Evolutionary conservation across 768 basidiomycete species (phyloP).

Genomic region (Tylopilus intermedius): DNA sequence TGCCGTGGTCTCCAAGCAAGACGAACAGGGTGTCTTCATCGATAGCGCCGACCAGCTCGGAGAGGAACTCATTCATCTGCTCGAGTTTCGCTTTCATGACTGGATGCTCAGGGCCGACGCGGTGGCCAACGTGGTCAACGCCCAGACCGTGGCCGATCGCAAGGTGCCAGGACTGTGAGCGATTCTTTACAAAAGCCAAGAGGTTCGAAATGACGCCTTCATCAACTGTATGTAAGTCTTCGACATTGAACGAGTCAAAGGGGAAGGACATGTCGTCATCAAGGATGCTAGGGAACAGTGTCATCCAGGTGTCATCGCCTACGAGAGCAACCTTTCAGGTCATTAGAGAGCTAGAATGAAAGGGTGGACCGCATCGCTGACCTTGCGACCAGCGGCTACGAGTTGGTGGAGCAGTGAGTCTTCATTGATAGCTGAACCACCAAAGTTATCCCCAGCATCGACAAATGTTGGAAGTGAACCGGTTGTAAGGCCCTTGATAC

Average conservation of each 20-base stretch:
- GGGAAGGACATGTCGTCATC: constrained; percentile 69
- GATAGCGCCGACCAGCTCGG: constrained; percentile 62
- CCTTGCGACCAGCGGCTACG: constrained; percentile 52
- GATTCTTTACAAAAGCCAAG: constrained; percentile 65
- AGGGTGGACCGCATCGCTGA: constrained; percentile 23
- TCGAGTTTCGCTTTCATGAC: constrained; percentile 79
- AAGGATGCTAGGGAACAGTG: constrained; percentile 78
- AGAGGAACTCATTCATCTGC: constrained; percentile 83
- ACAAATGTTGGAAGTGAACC: constrained; percentile 95
- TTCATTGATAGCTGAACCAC: constrained; percentile 78
- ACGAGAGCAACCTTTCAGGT: constrained; percentile 69
- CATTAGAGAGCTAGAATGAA: constrained; percentile 1
- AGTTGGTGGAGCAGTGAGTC: constrained; percentile 85
- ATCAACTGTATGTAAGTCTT: constrained; percentile 95
- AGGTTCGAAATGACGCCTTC: constrained; percentile 81
- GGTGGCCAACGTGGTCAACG: constrained; percentile 94
- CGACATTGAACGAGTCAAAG: constrained; percentile 97
- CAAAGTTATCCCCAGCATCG: constrained; percentile 91
- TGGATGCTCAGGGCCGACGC: constrained; percentile 84
- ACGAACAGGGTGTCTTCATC: constrained; percentile 90
- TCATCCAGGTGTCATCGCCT: constrained; percentile 97
- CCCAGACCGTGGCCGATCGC: constrained; percentile 91
- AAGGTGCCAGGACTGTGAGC: constrained; percentile 67
- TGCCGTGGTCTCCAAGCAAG: constrained; percentile 93
- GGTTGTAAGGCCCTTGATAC: constrained; percentile 92